phyloP scores from a whole-genome alignment of 2,329 filamentous ascomycete species.

The Geoglossum cookeanum region DNA sequence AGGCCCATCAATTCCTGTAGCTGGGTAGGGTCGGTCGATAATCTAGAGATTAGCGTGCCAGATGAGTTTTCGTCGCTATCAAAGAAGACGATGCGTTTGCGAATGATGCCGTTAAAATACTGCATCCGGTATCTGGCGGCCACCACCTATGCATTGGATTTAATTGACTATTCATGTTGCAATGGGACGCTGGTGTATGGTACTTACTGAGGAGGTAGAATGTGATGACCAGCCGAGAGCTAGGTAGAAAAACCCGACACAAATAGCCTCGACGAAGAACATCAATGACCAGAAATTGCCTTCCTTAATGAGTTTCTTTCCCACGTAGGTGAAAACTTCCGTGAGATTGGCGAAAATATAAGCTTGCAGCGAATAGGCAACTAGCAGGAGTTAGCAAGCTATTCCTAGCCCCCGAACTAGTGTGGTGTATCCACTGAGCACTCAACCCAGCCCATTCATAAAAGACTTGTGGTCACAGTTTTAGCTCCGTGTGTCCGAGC shows the following conservation, averaged over 20 bases:
- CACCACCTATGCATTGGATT: conserved; percentile 14
- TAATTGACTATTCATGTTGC: conserved; percentile 16
- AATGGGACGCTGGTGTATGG: conserved; percentile 16
- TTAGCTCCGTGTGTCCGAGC: too few relatives aligned
- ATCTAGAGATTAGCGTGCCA: conserved; percentile 27
- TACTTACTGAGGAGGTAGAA: conserved; percentile 25
- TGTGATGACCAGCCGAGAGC: conserved; percentile 27
- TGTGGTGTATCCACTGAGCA: too few relatives aligned
- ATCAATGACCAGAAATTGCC: conserved; percentile 35
- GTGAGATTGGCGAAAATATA: conserved; percentile 30
- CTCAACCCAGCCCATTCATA: too few relatives aligned
- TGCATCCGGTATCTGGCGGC: conserved; percentile 22
- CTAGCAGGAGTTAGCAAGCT: conserved; percentile 7
- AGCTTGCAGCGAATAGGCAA: conserved; percentile 19
- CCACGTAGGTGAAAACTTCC: conserved; percentile 26
- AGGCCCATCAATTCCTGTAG: conserved; percentile 30
- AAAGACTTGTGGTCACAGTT: too few relatives aligned
- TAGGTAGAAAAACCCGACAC: conserved; percentile 25
- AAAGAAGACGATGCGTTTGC: conserved; percentile 24
- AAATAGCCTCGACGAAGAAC: conserved; percentile 35
- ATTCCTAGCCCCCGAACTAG: too few relatives aligned
- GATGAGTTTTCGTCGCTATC: conserved; percentile 28
- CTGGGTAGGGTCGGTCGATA: conserved; percentile 30
- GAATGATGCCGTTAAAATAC: conserved; percentile 27
- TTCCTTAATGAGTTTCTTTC: conserved; percentile 19